Conservation (phyloP, 768 basidiomycete genomes). For the Hemileccinum impolitum region DNA sequence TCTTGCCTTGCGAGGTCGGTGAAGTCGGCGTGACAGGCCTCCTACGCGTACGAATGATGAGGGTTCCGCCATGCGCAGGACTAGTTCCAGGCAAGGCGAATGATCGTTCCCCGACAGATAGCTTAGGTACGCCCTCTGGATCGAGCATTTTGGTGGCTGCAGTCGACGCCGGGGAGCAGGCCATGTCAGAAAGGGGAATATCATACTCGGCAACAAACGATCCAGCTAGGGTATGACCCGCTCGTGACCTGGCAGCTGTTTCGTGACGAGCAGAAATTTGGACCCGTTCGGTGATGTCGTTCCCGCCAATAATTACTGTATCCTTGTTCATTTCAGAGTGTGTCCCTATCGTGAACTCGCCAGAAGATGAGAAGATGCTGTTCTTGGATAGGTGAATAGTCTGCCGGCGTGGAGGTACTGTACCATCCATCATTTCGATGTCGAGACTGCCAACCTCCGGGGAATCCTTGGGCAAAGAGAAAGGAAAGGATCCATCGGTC, state of each 20-base stretch:
- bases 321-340: background rate
- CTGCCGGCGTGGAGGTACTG: constrained; percentile 2
- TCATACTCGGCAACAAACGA: constrained; percentile 19
- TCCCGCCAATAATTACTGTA: background rate
- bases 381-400: constrained; percentile 22
- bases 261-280: background rate
- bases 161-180: constrained; percentile 2
- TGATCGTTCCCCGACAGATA: background rate
- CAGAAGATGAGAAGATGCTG: constrained; percentile 30
- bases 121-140: background rate
- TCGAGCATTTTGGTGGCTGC: background rate
- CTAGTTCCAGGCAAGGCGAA: constrained; percentile 15
- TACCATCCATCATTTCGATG: constrained; percentile 21
- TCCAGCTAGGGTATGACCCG: background rate
- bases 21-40: background rate
- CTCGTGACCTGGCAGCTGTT: background rate
- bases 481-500: background rate
- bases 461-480: background rate
- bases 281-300: background rate
- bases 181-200: constrained; percentile 6
- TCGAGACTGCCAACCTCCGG: constrained; percentile 1
- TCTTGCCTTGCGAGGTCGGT: constrained; percentile 1
- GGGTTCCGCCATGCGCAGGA: constrained; percentile 3
- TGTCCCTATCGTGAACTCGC: constrained; percentile 22
- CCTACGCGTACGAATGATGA: background rate